Percentiles rank a stretch among this genome's conserved stretches.
phyloP scores from a whole-genome alignment of 2,329 filamentous ascomycete genomes.

The Blastomyces gilchristii region DNA sequence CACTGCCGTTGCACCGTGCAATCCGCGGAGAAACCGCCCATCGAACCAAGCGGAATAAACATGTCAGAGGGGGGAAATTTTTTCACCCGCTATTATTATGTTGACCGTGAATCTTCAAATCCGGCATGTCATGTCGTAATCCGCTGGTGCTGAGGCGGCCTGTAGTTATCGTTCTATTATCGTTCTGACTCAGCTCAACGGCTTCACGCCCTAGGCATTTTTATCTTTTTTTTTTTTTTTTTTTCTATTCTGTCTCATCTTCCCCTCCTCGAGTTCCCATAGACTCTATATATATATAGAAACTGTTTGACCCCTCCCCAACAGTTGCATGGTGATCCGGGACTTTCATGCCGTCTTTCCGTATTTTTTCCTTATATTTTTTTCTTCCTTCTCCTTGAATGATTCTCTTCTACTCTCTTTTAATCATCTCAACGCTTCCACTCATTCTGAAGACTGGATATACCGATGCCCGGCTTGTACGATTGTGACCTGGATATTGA shows the following conservation, averaged over 20 bases:
- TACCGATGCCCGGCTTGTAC: conserved; percentile 16
- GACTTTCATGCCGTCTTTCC: background rate
- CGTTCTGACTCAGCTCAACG: background rate
- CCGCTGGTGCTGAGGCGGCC: too few species aligned
- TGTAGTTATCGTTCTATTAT: background rate
- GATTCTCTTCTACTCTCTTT: background rate
- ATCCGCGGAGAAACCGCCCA: conserved; percentile 4
- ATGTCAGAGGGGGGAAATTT: background rate
- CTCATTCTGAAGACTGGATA: background rate
- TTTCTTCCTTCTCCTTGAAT: background rate
- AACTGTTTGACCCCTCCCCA: background rate
- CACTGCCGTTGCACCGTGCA: background rate
- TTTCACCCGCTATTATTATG: background rate
- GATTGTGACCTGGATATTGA: conserved; percentile 62
- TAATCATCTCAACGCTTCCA: background rate
- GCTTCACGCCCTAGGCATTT: background rate
- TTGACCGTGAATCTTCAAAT: background rate
- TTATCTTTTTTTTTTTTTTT: background rate
- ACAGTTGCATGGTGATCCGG: background rate
- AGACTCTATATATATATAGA: background rate
- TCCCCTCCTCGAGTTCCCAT: background rate
- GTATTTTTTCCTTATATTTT: background rate
- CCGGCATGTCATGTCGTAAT: background rate
- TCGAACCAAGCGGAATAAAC: background rate
- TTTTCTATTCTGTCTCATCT: background rate